Percentiles rank a stretch among this genome's conserved stretches.
phyloP scores from a whole-genome alignment of 768 basidiomycete species.

The Hericium rajendrae region DNA sequence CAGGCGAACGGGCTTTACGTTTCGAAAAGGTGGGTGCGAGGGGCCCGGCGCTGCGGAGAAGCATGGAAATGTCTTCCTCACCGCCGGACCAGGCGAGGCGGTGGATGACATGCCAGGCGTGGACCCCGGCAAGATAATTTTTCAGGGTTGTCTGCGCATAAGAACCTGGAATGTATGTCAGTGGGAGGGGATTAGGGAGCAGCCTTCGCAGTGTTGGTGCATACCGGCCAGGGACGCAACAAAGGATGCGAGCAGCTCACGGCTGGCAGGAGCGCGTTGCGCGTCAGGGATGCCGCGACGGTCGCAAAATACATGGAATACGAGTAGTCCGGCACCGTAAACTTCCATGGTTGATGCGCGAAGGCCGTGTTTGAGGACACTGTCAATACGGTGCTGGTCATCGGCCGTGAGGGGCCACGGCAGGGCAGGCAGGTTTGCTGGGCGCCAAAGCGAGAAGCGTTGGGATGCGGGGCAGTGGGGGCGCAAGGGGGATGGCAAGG shows the following conservation, averaged over 20 bases:
- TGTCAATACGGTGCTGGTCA: conserved; percentile 18
- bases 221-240: conserved; percentile 5
- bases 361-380: conserved; percentile 20
- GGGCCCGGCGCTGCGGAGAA: conserved; percentile 22
- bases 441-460: conserved; percentile 4
- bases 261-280: conserved; percentile 19
- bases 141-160: conserved; percentile 24
- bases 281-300: conserved; percentile 22
- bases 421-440: background rate
- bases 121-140: conserved; percentile 29
- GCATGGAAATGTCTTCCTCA: conserved; percentile 16
- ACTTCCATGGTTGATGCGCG: conserved; percentile 21
- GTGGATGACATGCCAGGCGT: conserved; percentile 40
- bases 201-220: too few relatives aligned
- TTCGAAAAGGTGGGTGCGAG: conserved; percentile 24
- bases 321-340: conserved; percentile 29
- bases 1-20: conserved; percentile 19
- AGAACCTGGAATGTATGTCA: conserved; percentile 9
- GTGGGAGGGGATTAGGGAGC: too few relatives aligned
- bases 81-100: conserved; percentile 23
- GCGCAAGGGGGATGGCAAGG: background rate
- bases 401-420: background rate
- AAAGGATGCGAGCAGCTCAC: conserved; percentile 16
- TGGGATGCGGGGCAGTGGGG: conserved; percentile 7
- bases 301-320: conserved; percentile 34